phyloP scores from a whole-genome alignment of 2,329 filamentous ascomycete genomes.

The Pseudonectria foliicola region DNA sequence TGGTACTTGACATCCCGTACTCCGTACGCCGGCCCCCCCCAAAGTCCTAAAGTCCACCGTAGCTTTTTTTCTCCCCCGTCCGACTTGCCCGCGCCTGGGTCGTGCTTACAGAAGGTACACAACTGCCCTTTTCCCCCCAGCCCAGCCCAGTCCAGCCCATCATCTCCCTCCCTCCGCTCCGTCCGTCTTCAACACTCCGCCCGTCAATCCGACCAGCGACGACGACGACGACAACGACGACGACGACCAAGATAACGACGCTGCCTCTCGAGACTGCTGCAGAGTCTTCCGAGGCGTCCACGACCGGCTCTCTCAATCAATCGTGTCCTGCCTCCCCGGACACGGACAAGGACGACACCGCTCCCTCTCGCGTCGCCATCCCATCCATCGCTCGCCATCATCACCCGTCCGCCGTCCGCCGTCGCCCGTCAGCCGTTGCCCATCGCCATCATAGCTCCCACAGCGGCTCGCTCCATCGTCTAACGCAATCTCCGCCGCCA shows the following conservation, averaged over 20 bases:
- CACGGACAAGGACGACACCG: no score
- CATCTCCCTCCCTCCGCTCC: conserved; percentile 15
- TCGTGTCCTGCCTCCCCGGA: no score
- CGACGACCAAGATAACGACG: conserved; percentile 10
- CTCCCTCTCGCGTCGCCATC: no score
- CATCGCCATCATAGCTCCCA: no score
- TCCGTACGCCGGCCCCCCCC: not conserved
- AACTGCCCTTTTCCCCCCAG: conserved; percentile 13
- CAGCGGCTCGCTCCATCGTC: no score
- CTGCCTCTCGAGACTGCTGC: no score
- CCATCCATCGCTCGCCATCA: no score
- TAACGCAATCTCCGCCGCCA: not conserved
- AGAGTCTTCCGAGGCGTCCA: no score
- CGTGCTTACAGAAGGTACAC: conserved; percentile 19
- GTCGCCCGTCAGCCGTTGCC: no score
- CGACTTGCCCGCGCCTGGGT: conserved; percentile 14
- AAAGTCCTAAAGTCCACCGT: conserved; percentile 20
- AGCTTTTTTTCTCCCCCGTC: conserved; percentile 21
- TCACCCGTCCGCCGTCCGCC: no score
- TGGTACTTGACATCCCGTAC: not conserved
- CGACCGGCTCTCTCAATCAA: no score
- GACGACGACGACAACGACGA: conserved; percentile 2
- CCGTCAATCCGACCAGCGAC: conserved; percentile 13
- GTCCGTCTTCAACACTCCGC: conserved; percentile 12
- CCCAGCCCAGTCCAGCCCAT: no score